phyloP scores from a whole-genome alignment of 2,329 filamentous ascomycete genomes.

The Colletotrichum sp. region DNA sequence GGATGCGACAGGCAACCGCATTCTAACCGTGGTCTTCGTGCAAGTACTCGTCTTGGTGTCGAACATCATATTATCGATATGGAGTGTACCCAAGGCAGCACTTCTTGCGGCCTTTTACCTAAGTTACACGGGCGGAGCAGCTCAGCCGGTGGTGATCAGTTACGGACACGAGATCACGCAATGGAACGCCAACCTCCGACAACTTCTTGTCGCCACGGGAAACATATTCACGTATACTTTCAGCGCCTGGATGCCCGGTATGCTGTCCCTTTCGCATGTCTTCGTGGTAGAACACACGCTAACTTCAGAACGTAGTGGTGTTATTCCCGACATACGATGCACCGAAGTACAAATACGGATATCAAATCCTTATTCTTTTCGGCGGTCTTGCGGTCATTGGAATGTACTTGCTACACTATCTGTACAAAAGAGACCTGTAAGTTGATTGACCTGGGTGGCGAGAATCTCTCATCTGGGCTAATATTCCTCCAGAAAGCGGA shows the following conservation, averaged over 20 bases:
- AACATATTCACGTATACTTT: neutral
- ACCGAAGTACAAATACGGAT: slow-evolving; percentile 35
- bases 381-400: slow-evolving; percentile 29
- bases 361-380: slow-evolving; percentile 35
- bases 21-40: slow-evolving; percentile 1
- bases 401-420: neutral
- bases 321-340: slow-evolving; percentile 37
- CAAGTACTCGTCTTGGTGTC: slow-evolving; percentile 18
- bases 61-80: slow-evolving; percentile 24
- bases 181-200: neutral
- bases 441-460: neutral
- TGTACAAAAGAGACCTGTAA: neutral
- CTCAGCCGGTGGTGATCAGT: neutral
- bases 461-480: neutral
- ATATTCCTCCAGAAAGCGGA: neutral
- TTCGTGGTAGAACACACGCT: neutral
- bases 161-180: slow-evolving; percentile 5
- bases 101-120: slow-evolving; percentile 1
- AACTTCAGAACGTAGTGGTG: slow-evolving; percentile 20
- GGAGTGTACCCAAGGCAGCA: slow-evolving; percentile 21
- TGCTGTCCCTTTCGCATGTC: neutral
- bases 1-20: neutral
- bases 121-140: neutral
- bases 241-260: slow-evolving; percentile 1
- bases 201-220: slow-evolving; percentile 4